Evolutionary conservation across 352 stramenopile genomes (phyloP), one percentile per base, ranked within the genome.

Genomic region (Globisporangium ultimum): DNA sequence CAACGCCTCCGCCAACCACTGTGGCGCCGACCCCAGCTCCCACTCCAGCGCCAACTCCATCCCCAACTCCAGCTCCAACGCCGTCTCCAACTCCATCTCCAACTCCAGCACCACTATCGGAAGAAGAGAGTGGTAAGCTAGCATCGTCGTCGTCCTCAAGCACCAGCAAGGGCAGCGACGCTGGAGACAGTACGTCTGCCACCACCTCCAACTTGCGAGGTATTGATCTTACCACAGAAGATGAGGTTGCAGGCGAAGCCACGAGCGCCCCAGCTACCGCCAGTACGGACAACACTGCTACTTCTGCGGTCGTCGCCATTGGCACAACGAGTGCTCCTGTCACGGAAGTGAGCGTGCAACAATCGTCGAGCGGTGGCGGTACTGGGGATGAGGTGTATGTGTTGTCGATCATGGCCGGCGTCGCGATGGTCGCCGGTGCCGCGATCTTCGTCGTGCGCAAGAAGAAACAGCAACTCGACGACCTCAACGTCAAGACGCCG

Each of bases 391-490:
- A 64, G 21, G 60, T 72, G 17, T 62, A 85, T 60, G 62, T 90
- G 10, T 5, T 80, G 20, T 34, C 60, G 15, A 47, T 80, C 3
- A 53, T 80, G n/a, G 60, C 64, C 0, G 69, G 53, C 6, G 76
- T 74, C 0, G 76, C 66, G 41, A 66, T 79, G 22, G 70, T 88
- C 15, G 80, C 80, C 10, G 80, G 51, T 6, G 70, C 62, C 0
- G 78, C 69, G 24, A 87, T 90, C 62, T 66, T 90, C 12, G 78
- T 76, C 0, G 56, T 88, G 40, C 80, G 80, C 55, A 78, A 82
- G 74, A 90, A 91, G 71, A 87, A 91, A 72, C 53, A 70, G 38
- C 22, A 61, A 41, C 60, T 91, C 9, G 80, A 91, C 28, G 74
- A 72, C 22, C 57, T 87, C 18, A 78, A 91, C 50, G 66, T 63